Percentiles rank a stretch among this genome's conserved stretches.
Conservation (phyloP, 2,329 filamentous ascomycete genomes). For the Trichothecium sympodiale region DNA sequence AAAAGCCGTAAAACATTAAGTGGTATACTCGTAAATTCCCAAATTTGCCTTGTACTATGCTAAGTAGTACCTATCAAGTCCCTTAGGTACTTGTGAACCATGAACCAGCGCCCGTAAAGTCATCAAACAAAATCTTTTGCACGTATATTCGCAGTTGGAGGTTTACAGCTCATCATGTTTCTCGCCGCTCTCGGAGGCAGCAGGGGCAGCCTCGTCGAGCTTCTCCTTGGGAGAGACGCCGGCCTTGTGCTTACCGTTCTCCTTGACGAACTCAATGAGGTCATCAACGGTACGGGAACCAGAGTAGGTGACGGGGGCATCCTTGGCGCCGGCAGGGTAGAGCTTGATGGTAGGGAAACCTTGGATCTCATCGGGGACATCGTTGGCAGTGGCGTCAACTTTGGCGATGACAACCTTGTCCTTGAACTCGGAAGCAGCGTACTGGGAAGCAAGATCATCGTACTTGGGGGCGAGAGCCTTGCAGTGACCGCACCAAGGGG, state of each 20-base stretch:
- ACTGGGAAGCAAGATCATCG: constrained; percentile 75
- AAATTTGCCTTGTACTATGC: not conserved
- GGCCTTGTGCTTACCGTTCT: constrained; percentile 86
- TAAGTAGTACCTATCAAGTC: constrained; percentile 3
- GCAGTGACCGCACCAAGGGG: constrained; percentile 99
- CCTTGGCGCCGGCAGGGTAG: constrained; percentile 84
- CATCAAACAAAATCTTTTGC: constrained; percentile 12
- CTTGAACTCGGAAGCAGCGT: constrained; percentile 68
- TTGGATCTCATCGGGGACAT: constrained; percentile 91
- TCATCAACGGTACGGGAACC: constrained; percentile 87
- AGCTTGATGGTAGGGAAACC: constrained; percentile 99
- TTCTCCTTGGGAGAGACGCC: constrained; percentile 49
- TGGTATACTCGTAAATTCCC: not conserved
- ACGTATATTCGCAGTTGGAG: constrained; percentile 10
- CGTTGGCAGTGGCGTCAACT: constrained; percentile 92
- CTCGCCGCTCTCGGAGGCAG: constrained; percentile 38
- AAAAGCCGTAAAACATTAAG: constrained; percentile 15
- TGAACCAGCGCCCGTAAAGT: constrained; percentile 21
- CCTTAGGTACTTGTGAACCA: constrained; percentile 5
- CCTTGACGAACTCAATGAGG: constrained; percentile 81
- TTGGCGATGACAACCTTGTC: constrained; percentile 88
- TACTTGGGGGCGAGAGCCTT: constrained; percentile 96
- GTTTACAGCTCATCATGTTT: constrained; percentile 68
- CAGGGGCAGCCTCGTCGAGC: constrained; percentile 42
- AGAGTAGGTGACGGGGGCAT: constrained; percentile 71